Evolutionary conservation across 495 filamentous ascomycete genomes (phyloP).

Genomic region (Pseudevernia furfuracea): DNA sequence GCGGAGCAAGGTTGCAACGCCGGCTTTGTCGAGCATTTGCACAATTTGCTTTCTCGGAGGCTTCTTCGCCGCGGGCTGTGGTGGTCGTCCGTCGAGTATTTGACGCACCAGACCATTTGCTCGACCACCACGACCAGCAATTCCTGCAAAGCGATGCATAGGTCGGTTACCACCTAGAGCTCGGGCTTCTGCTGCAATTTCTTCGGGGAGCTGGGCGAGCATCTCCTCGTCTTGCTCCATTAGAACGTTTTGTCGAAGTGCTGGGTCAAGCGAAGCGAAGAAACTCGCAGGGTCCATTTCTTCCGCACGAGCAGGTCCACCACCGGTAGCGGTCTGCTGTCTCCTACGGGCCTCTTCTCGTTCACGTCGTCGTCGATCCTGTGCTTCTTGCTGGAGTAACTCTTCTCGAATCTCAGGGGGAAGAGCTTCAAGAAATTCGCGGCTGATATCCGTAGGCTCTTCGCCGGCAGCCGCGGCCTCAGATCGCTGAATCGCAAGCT

Average conservation of each 20-base stretch:
- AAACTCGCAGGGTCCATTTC: conserved; percentile 95
- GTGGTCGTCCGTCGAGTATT: conserved; percentile 21
- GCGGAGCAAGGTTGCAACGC: conserved; percentile 85
- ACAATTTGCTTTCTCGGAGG: conserved; percentile 69
- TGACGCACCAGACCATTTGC: conserved; percentile 39
- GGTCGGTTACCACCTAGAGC: conserved; percentile 53
- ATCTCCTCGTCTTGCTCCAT: conserved; percentile 88
- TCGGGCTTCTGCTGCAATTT: conserved; percentile 79
- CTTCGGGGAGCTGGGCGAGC: conserved; percentile 74
- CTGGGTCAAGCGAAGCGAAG: conserved; percentile 80
- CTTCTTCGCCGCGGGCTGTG: conserved; percentile 46
- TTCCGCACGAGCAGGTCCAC: conserved; percentile 51
- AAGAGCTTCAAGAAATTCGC: conserved; percentile 89
- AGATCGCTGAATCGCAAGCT: conserved; percentile 72
- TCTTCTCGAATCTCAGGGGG: conserved; percentile 85
- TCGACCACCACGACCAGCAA: conserved; percentile 38
- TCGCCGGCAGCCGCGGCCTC: conserved; percentile 74
- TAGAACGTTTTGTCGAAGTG: conserved; percentile 74
- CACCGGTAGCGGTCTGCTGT: conserved; percentile 48
- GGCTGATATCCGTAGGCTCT: conserved; percentile 78
- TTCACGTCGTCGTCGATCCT: conserved; percentile 82
- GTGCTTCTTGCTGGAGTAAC: conserved; percentile 78
- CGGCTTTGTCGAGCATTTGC: conserved; percentile 94
- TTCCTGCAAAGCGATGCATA: conserved; percentile 52
- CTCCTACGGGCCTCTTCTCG: conserved; percentile 68